Evolutionary conservation across 495 filamentous ascomycete species (phyloP).

Genomic region (Talaromyces trachyspermus): DNA sequence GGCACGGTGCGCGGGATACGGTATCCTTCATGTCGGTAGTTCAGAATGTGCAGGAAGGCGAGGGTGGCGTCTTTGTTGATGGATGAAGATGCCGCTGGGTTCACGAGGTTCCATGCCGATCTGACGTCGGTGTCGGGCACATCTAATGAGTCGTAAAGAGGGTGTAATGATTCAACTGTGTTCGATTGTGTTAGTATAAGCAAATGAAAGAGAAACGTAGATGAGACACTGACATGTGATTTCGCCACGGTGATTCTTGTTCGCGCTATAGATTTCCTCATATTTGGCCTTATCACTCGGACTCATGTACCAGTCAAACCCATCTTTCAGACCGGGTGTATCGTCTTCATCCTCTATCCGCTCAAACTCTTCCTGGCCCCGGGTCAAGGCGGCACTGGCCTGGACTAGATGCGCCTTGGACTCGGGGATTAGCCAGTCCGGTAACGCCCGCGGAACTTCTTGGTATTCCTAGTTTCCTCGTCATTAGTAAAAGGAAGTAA

Average conservation of each 20-base stretch:
- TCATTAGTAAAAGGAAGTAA: no score
- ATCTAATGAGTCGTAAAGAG: conserved; percentile 83
- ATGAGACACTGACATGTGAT: conserved; percentile 56
- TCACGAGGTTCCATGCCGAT: conserved; percentile 94
- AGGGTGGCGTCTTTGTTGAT: conserved; percentile 93
- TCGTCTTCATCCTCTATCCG: conserved; percentile 69
- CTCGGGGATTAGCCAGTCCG: conserved; percentile 95
- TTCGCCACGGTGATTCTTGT: conserved; percentile 76
- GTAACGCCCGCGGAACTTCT: conserved; percentile 74
- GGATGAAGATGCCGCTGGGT: conserved; percentile 66
- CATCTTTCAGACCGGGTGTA: conserved; percentile 77
- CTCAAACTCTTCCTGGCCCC: conserved; percentile 71
- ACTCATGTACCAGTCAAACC: conserved; percentile 99
- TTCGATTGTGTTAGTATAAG: conserved; percentile 1
- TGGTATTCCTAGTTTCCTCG: conserved; percentile 59
- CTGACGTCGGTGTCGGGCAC: conserved; percentile 93
- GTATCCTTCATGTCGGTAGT: conserved; percentile 88
- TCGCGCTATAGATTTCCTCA: conserved; percentile 89
- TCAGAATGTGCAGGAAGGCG: conserved; percentile 93
- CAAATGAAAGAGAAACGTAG: neutral
- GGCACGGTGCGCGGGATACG: conserved; percentile 92
- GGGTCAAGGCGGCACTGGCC: conserved; percentile 73
- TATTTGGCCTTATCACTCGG: conserved; percentile 86
- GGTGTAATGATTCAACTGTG: conserved; percentile 68
- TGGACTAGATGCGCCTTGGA: conserved; percentile 94